Percentiles rank a stretch among this genome's conserved stretches.
Conservation (phyloP, 2,329 filamentous ascomycete genomes). For the Ceratocystis huliohia region DNA sequence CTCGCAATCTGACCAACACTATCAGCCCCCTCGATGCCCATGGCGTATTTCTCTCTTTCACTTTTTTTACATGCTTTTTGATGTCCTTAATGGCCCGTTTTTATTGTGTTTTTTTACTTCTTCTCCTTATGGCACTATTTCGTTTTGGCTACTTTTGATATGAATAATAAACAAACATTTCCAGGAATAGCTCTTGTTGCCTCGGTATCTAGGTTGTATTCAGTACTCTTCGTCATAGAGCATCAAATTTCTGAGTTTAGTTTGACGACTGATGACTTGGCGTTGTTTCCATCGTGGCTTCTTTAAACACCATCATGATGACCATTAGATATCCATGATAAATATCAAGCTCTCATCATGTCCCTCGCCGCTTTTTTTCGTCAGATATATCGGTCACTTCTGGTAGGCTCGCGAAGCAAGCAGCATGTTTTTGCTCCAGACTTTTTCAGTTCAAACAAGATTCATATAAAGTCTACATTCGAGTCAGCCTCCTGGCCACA, state of each 20-base stretch:
- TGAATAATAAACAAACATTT: conserved; percentile 1
- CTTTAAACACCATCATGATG: not conserved
- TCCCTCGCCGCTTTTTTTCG: not conserved
- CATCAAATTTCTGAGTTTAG: not conserved
- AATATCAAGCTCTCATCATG: not conserved
- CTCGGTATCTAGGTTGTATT: not conserved
- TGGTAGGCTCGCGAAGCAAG: not conserved
- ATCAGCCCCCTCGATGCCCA: not conserved
- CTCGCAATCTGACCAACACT: not conserved
- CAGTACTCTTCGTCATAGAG: not conserved
- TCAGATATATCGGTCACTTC: not conserved
- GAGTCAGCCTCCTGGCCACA: not conserved
- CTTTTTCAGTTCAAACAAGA: not conserved
- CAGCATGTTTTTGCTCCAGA: not conserved
- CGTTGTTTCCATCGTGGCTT: not conserved
- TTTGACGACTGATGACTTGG: not conserved
- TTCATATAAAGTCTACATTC: not conserved
- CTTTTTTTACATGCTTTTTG: not conserved
- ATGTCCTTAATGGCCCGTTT: not conserved
- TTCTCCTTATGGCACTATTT: not conserved
- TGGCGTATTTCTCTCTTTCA: not conserved
- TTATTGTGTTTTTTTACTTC: not conserved
- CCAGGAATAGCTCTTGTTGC: not conserved
- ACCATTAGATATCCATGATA: not conserved
- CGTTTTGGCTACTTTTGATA: conserved; percentile 5